These are phyloP conservation scores for Trypanosoma vivax DNA, from an alignment of 208 protist genomes.

Conservation along the genomic window DNA sequence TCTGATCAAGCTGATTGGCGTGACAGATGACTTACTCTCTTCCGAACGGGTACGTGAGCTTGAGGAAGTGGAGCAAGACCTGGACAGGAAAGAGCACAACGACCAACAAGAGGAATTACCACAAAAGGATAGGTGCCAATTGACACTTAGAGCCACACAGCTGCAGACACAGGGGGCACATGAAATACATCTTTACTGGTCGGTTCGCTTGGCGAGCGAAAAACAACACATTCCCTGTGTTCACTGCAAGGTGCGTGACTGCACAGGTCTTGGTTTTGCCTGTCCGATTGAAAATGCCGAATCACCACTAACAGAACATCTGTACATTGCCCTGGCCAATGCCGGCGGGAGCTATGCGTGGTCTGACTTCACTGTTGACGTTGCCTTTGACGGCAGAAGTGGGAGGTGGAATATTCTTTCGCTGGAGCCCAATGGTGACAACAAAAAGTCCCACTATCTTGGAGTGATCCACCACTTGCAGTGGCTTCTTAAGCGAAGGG, in stretches of 20 bases:
- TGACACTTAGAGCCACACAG: constrained; percentile 51
- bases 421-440: constrained; percentile 36
- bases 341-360: constrained; percentile 70
- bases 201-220: constrained; percentile 28
- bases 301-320: constrained; percentile 32
- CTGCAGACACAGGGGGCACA: constrained; percentile 20
- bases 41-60: background rate
- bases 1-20: constrained; percentile 26
- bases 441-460: constrained; percentile 59
- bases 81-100: background rate
- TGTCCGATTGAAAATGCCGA: constrained; percentile 12
- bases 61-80: background rate
- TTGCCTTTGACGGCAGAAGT: constrained; percentile 37
- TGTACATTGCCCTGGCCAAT: constrained; percentile 73
- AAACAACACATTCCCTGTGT: constrained; percentile 46
- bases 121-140: constrained; percentile 27
- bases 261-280: constrained; percentile 36
- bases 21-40: background rate
- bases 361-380: constrained; percentile 77
- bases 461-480: constrained; percentile 53
- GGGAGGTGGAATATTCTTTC: constrained; percentile 64
- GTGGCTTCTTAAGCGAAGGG: constrained; percentile 26
- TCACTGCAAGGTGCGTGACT: constrained; percentile 59
- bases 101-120: background rate
- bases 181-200: constrained; percentile 36